phyloP scores from a whole-genome alignment of 2,329 filamentous ascomycete species.

The Apiospora pterosperma region DNA sequence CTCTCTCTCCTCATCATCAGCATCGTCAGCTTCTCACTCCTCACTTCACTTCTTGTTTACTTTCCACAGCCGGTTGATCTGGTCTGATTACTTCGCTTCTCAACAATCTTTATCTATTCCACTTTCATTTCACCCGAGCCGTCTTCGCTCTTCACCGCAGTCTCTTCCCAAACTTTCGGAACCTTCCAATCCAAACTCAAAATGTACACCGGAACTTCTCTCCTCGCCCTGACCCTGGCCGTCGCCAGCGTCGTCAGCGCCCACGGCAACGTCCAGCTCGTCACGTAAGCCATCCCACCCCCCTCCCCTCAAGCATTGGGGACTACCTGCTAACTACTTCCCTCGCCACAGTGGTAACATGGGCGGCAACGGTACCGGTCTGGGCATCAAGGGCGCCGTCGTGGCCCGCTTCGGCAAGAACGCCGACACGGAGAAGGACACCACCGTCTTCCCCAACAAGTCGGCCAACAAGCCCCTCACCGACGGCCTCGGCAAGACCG shows the following conservation, averaged over 20 bases:
- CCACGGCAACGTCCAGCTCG: conserved; percentile 20
- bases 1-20: conserved; percentile 4
- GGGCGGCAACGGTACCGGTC: conserved; percentile 14
- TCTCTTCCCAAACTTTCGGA: neutral
- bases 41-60: conserved; percentile 2
- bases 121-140: neutral
- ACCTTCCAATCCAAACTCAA: neutral
- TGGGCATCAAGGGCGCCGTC: conserved; percentile 15
- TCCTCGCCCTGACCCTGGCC: conserved; percentile 6
- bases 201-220: conserved; percentile 8
- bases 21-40: conserved; percentile 6
- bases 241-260: conserved; percentile 22
- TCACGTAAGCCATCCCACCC: conserved; percentile 4
- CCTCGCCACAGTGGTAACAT: conserved; percentile 10
- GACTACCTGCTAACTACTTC: no score
- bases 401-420: conserved; percentile 17
- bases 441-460: conserved; percentile 18
- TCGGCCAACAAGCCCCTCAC: conserved; percentile 4
- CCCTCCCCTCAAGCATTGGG: no score
- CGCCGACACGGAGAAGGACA: conserved; percentile 27
- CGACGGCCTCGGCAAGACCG: conserved; percentile 17
- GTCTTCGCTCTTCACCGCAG: neutral
- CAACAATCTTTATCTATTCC: conserved; percentile 6
- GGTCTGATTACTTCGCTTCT: conserved; percentile 10
- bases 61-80: conserved; percentile 9